Base-by-base conservation (phyloP, 257 asterid species). In the Solanum verrucosum region DNA sequence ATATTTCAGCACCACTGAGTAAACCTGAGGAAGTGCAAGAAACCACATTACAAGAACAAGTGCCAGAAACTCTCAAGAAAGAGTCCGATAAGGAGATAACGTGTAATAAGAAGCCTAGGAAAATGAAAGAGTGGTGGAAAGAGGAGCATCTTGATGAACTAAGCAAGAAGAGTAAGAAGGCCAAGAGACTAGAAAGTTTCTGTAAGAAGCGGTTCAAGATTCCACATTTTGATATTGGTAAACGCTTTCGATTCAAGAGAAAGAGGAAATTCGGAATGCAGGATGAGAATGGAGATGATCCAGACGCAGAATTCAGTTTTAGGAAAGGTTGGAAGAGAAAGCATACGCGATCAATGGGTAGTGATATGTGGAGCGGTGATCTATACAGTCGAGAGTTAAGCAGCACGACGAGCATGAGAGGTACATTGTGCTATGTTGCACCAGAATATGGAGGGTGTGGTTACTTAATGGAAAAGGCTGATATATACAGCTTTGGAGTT, bases 41-140 rank as follows among this genome's bases (percentile, higher is more conserved):
- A 87, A 91, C 79, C 81, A 87, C 29, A 34, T 82, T 88, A 8
- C 90, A 87, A 85, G 94, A 91, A 88, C 85, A 86, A 3, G 90
- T 89, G 56, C 38, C 74, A 3, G 91, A 90, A 10, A 79, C 33
- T 44, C 25, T 35, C 5, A 79, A 79, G 90, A 82, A 84, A 42
- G 79, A 65, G 25, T n/a, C 37, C 8, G 92, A 87, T 87, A 87
- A 88, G 92, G 95, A 87, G 49, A 92, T 88, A 49, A 87, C 35
- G 3, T 87, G 63, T 31, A 83, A 72, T 2, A 93, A 91, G 88
- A 96, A 95, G 86, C 98, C 95, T 33, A 86, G 95, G 73, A 94
- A 93, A 93, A 97, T 97, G 97, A 94, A 93, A 46, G 99, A 97
- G 85, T 97, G 99, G 99, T 97, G 99, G 99, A 97, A 91, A 90